Percentiles rank a stretch among this genome's conserved stretches.
phyloP scores from a whole-genome alignment of 768 basidiomycete species.

The Boletus tylopilopsis region DNA sequence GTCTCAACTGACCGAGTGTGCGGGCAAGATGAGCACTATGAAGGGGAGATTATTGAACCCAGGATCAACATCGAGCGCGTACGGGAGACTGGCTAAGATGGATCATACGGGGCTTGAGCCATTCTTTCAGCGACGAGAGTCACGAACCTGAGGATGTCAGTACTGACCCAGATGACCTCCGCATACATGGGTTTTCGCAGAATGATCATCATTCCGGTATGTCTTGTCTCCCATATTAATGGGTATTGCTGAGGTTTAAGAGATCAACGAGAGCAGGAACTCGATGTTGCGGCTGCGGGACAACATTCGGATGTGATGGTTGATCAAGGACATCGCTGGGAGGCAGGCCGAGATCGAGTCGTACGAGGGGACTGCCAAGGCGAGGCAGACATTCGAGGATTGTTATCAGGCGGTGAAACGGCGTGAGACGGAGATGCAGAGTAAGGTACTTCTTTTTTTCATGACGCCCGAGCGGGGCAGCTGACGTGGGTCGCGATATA shows the following conservation, averaged over 20 bases:
- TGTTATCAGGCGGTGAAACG: slow-evolving; percentile 70
- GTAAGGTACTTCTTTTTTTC: slow-evolving; percentile 45
- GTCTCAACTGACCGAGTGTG: slow-evolving; percentile 57
- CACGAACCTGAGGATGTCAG: slow-evolving; percentile 33
- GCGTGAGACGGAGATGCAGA: slow-evolving; percentile 68
- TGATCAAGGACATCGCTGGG: slow-evolving; percentile 59
- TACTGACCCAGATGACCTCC: slow-evolving; percentile 49
- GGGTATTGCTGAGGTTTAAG: too few relatives aligned
- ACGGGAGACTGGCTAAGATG: slow-evolving; percentile 48
- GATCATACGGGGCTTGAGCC: slow-evolving; percentile 56
- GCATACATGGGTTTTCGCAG: slow-evolving; percentile 51
- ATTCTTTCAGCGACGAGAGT: slow-evolving; percentile 27
- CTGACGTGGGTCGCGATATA: slow-evolving; percentile 29
- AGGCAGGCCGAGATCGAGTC: slow-evolving; percentile 69
- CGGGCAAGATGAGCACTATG: slow-evolving; percentile 48
- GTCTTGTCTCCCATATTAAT: too few relatives aligned
- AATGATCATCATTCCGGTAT: slow-evolving; percentile 51
- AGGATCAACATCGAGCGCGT: slow-evolving; percentile 38
- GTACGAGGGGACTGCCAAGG: slow-evolving; percentile 76
- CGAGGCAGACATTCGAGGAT: slow-evolving; percentile 79
- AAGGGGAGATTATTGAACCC: slow-evolving; percentile 42
- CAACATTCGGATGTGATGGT: slow-evolving; percentile 74
- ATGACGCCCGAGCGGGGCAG: background rate
- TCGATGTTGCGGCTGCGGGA: slow-evolving; percentile 70
- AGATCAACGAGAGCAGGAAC: slow-evolving; percentile 74